Conservation (phyloP, 495 filamentous ascomycete species). For the Daldinia childiae region DNA sequence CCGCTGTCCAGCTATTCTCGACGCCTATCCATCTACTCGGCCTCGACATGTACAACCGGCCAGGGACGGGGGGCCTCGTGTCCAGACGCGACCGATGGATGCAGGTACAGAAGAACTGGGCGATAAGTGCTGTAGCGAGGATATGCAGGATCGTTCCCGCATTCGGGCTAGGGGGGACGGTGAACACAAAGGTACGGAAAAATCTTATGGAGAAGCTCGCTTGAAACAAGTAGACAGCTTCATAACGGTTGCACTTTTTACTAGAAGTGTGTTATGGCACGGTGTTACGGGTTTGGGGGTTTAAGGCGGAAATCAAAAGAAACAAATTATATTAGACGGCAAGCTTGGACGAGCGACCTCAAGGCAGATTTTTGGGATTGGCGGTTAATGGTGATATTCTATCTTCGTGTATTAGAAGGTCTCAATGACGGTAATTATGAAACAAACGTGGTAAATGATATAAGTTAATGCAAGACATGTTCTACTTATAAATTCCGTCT, state of each 20-base stretch:
- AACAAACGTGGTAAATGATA: constrained; percentile 3
- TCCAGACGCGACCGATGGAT: constrained; percentile 66
- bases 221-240: constrained; percentile 23
- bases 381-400: neutral
- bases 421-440: neutral
- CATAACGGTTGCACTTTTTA: constrained; percentile 3
- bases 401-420: constrained; percentile 3
- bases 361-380: constrained; percentile 1
- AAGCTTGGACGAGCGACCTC: neutral
- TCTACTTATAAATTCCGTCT: neutral
- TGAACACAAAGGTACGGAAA: constrained; percentile 78
- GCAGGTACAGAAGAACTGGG: constrained; percentile 79
- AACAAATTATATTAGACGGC: constrained; percentile 2
- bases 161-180: constrained; percentile 91
- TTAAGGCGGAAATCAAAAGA: constrained; percentile 18
- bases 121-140: constrained; percentile 77
- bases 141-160: constrained; percentile 93
- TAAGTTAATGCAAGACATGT: neutral
- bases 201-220: constrained; percentile 55
- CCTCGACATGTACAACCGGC: constrained; percentile 85
- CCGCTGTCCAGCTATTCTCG: constrained; percentile 79
- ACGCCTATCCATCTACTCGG: constrained; percentile 91
- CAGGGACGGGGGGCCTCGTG: constrained; percentile 48
- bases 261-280: constrained; percentile 3
- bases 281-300: constrained; percentile 16